phyloP scores from a whole-genome alignment of 2,329 filamentous ascomycete genomes.

The Hymenoscyphus albidus region DNA sequence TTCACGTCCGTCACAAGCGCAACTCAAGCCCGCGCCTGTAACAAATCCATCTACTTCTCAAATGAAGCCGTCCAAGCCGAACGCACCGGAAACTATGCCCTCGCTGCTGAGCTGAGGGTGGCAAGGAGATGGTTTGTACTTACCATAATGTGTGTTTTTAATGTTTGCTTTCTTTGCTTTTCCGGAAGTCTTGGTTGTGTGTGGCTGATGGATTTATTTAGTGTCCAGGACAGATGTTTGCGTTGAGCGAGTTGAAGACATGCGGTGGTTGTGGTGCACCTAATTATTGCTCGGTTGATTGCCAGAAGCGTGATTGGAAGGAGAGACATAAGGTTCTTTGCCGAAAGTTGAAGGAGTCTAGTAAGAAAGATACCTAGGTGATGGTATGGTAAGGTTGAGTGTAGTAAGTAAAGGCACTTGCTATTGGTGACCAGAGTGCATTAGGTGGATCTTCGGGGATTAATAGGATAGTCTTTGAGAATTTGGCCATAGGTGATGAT shows the following conservation, averaged over 20 bases:
- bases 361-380: neutral
- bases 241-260: neutral
- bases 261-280: slow-evolving; percentile 7
- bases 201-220: neutral
- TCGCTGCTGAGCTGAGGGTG: neutral
- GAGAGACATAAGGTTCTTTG: slow-evolving; percentile 9
- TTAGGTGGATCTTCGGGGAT: too few species aligned
- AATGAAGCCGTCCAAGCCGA: neutral
- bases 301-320: slow-evolving; percentile 9
- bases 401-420: too few species aligned
- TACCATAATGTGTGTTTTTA: neutral
- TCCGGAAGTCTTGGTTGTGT: neutral
- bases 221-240: neutral
- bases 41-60: neutral
- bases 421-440: too few species aligned
- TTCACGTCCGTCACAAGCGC: too few species aligned
- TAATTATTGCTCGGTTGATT: neutral
- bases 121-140: neutral
- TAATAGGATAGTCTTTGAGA: too few species aligned
- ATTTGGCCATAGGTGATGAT: too few species aligned
- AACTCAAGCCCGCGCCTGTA: neutral
- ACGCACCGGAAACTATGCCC: neutral
- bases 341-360: neutral
- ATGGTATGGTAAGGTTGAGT: too few species aligned
- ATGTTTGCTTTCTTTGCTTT: neutral